Base-by-base conservation (phyloP, 495 filamentous ascomycete genomes). In the Cetradonia linearis region DNA sequence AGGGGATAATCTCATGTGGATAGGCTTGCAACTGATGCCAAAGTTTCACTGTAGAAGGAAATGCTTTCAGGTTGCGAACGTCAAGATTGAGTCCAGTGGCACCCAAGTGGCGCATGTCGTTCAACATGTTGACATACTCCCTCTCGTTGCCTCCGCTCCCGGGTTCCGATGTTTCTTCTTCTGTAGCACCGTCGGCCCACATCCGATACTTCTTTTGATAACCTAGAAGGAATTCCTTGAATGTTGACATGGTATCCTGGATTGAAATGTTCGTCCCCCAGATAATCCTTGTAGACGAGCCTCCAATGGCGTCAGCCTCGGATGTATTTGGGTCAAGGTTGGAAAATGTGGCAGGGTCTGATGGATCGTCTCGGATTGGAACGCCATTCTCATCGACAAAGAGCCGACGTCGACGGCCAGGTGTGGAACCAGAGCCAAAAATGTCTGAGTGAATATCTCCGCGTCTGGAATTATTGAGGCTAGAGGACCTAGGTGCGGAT, bases 221-320 rank as follows among this genome's bases (percentile, higher is more conserved):
- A 68, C 92, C 91, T 60, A 82, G 80, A 30, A 98, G 76, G 68
- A 97, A 98, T 59, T 92, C 90, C 61, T 91, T 90, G 78, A 95
- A 94, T 0, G 83, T 78, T 52, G 81, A 81, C 69, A 91, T 86
- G 14, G 91, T 88, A 70, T 99, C 91, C 57, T 86, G 83, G 46
- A 97, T 85, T 2, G 92, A 94, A 59, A 99, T 87, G 53, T 95
- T 97, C 50, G 93, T 97, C 68, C 94, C 93, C 94, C 94, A 99
- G 60, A 99, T 91, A 42, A 95, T 83, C 60, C 87, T 80, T 50
- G 85, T 86, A 42, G 85, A 87, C 61, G 77, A 80, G 11, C 91
- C 90, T 47, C 88, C 89, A 55, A 96, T 83, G 2, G 81, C 86
- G 68, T 96, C 86, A 0, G 90, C 91, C 69, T 99, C 93, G 1